phyloP scores from a whole-genome alignment of 495 filamentous ascomycete genomes.

The Penicillium crystallinum region DNA sequence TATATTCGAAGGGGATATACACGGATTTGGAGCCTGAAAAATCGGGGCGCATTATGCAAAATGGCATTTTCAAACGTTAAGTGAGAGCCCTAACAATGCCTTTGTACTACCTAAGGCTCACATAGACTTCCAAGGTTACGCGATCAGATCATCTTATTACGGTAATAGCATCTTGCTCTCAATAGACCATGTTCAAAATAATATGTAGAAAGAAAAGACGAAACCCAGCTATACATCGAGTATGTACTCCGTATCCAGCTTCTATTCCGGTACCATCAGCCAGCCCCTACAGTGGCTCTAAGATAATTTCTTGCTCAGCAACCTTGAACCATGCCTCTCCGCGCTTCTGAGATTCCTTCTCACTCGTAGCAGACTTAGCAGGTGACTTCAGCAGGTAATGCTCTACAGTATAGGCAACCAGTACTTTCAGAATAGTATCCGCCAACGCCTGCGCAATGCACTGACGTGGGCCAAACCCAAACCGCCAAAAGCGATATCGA shows the following conservation, averaged over 20 bases:
- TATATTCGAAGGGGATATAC: too few species aligned
- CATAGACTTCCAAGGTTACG: too few species aligned
- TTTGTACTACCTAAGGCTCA: too few species aligned
- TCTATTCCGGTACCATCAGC: not conserved
- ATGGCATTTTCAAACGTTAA: too few species aligned
- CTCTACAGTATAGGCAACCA: not conserved
- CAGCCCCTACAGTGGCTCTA: not conserved
- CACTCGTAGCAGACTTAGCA: not conserved
- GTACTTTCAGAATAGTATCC: slow-evolving; percentile 10
- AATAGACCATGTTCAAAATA: too few species aligned
- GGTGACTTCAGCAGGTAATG: not conserved
- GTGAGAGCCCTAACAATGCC: too few species aligned
- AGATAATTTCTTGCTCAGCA: not conserved
- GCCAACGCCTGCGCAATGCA: slow-evolving; percentile 27
- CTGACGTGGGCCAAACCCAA: slow-evolving; percentile 30
- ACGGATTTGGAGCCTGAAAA: too few species aligned
- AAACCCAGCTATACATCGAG: too few species aligned
- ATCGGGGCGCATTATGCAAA: too few species aligned
- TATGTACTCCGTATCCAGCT: not conserved
- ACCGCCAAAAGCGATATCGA: slow-evolving; percentile 27
- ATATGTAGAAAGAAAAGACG: too few species aligned
- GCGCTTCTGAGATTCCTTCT: not conserved
- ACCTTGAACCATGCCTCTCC: not conserved
- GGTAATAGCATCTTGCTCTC: too few species aligned
- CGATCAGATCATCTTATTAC: too few species aligned